Percentiles rank a stretch among this genome's conserved stretches.
These are phyloP conservation scores for Aspergillus biplanus DNA, from an alignment of 495 filamentous ascomycete genomes.

Conservation along the genomic window DNA sequence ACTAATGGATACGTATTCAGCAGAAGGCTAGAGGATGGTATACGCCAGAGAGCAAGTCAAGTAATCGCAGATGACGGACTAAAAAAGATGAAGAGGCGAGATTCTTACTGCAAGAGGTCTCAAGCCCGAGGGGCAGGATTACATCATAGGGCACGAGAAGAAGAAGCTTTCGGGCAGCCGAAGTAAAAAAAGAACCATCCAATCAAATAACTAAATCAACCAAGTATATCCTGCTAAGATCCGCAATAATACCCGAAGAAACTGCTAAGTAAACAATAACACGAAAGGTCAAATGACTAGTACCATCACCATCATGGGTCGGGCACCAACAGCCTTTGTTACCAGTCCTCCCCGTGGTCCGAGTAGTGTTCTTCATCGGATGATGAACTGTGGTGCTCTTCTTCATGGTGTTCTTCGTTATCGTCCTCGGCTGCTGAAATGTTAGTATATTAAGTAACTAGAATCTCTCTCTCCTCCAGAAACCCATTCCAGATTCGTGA, in stretches of 20 bases:
- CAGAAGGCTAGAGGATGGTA: no score
- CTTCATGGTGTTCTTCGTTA: constrained; percentile 17
- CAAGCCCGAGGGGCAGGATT: neutral
- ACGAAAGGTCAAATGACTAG: neutral
- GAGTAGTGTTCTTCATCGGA: constrained; percentile 43
- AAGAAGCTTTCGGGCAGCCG: constrained; percentile 1
- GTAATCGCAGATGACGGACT: neutral
- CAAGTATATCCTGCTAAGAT: neutral
- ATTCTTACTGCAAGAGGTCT: neutral
- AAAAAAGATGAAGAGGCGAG: neutral
- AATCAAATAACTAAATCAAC: constrained; percentile 1
- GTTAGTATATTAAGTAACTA: constrained; percentile 4
- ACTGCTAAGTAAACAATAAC: neutral
- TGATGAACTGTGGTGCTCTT: constrained; percentile 10
- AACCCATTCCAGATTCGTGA: no score
- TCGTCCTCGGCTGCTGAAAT: constrained; percentile 15
- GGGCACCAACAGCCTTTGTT: neutral
- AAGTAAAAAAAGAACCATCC: neutral
- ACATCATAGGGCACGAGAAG: constrained; percentile 12
- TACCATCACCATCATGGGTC: neutral
- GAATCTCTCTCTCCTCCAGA: neutral
- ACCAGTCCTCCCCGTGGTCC: constrained; percentile 26
- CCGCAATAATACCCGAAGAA: neutral
- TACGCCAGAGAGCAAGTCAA: neutral
- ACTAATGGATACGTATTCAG: no score